Evolutionary conservation across 345 rosid species (phyloP), one percentile per base, ranked within the genome.

Genomic region (Bruguiera parviflora): DNA sequence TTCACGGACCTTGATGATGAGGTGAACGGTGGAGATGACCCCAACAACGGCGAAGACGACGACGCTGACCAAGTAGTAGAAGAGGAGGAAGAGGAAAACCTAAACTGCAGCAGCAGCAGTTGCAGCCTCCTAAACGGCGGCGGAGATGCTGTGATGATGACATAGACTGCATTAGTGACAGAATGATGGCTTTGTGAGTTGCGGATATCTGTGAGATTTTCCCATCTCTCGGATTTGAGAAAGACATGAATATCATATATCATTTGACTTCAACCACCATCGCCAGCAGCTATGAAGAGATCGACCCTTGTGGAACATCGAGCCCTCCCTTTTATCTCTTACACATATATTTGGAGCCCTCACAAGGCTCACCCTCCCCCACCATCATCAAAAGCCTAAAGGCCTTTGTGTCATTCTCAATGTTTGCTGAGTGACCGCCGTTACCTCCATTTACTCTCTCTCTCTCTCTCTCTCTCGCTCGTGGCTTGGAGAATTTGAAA

Each of bases 301-400:
- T 43, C 18, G 49, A 43, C 11, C 63, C 32, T 70, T 74, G 80
- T 81, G 56, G 84, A 77, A 82, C 81, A 32, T 72, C 78, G 85
- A 73, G 84, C 81, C 79, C 31, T 24, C 28, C 33, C 71, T 29
- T 66, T 20, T 18, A 29, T 11, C 20, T 9, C 16, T 8, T 8
- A 18, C 13, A 66, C 4, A 66, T 43, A 0, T 10, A 11, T 11
- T 49, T 9, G 5, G 15, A 8, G n/a, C 37, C 8, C 33, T 25
- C 33, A 8, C 29, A 22, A 28, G 35, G 4, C 3, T 43, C 52
- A 31, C 69, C 24, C 16, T 25, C n/a, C n/a, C n/a, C n/a, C n/a
- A n/a, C 35, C 35, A 33, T 33, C 35, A 43, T 63, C 64, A 39
- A 10, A 46, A 27, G 43, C 2, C 18, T 6, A 18, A 24, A 29